phyloP scores from a whole-genome alignment of 768 basidiomycete species.

The Termitomyces bulborhizus region DNA sequence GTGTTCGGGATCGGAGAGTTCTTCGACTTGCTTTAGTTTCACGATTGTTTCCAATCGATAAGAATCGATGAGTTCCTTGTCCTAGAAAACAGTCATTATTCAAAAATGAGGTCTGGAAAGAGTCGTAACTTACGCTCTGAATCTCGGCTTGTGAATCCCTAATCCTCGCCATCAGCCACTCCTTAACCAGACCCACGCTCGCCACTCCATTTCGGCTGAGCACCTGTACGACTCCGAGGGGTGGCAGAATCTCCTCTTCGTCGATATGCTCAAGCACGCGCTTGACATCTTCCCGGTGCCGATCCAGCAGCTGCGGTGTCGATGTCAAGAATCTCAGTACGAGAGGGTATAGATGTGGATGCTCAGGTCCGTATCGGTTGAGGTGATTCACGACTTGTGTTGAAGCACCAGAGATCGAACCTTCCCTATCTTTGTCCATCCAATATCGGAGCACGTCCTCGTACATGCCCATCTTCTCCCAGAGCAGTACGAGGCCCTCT shows the following conservation, averaged over 20 bases:
- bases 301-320: conserved; percentile 61
- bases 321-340: conserved; percentile 88
- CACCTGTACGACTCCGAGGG: conserved; percentile 85
- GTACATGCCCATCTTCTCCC: conserved; percentile 94
- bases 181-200: conserved; percentile 86
- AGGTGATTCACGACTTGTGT: conserved; percentile 69
- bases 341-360: conserved; percentile 78
- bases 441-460: conserved; percentile 92
- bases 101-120: neutral
- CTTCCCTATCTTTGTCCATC: conserved; percentile 66
- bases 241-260: conserved; percentile 76
- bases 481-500: conserved; percentile 79
- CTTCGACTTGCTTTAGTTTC: conserved; percentile 77
- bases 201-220: conserved; percentile 85
- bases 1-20: conserved; percentile 69
- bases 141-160: conserved; percentile 69
- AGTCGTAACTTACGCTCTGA: conserved; percentile 54
- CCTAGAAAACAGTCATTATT: conserved; percentile 38
- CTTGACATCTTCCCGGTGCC: conserved; percentile 68
- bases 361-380: conserved; percentile 60
- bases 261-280: conserved; percentile 75
- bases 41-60: conserved; percentile 80
- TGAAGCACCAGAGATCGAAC: conserved; percentile 29
- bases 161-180: conserved; percentile 82
- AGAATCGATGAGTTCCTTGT: conserved; percentile 79